Base-by-base conservation (phyloP, 345 rosid genomes). In the Citrus hindsii region DNA sequence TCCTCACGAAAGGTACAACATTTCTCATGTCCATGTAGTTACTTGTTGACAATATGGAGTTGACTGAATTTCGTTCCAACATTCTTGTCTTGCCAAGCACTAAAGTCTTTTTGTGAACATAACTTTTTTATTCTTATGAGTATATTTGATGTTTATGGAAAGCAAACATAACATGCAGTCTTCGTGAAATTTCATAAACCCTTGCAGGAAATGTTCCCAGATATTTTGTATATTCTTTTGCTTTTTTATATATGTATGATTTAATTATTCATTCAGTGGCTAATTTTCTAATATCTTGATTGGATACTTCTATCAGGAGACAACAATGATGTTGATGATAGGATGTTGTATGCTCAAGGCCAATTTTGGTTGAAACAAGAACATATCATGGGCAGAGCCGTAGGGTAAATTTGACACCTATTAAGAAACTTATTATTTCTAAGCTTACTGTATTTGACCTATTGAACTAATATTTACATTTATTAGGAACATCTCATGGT, bases 351-450 rank as follows among this genome's bases (percentile, higher is more conserved):
- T 75, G 88, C 93, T 19, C 83, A 80, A 1, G 92, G 95, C 53
- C 94, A 91, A 68, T 74, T 51, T 51, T 94, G 97, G 98, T 84
- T 94, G 80, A 88, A 90, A 80, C 84, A 82, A 27, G 78, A 88
- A 18, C 92, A 92, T 51, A 90, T 94, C 55, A 85, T 90, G 87
- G 98, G 97, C 35, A 89, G 94, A 86, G 95, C 94, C 62, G 86
- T 92, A 61, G 95, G 95, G 98, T 94, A 90, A 82, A 73, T 46
- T 58, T 60, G 30, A 59, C 66, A 64, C 60, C 46, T n/a, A 8
- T 30, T 9, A 69, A 76, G 30, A 35, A 37, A 38, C 22, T 38
- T 13, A 4, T 60, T 25, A 66, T 18, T 14, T 42, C 35, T 61
- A 61, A 14, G 32, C 48, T 33, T 48, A 60, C 75, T 59, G 16